Evolutionary conservation across 208 protist species (phyloP).

Genomic region (Acanthamoeba royreba): DNA sequence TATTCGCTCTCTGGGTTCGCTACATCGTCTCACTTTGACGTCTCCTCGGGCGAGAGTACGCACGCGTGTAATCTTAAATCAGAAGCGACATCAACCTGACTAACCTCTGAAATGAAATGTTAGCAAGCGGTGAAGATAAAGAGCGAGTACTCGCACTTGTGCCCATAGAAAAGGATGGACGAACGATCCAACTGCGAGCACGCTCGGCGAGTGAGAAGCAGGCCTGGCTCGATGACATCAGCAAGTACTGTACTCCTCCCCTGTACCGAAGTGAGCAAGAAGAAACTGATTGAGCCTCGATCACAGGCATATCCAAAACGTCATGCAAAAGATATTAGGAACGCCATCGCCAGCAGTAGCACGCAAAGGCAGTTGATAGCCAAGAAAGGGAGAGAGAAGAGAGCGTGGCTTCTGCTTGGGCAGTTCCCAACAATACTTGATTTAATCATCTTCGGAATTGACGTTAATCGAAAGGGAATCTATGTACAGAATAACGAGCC

Average conservation of each 20-base stretch:
- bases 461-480: too few species aligned
- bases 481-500: too few species aligned
- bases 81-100: too few species aligned
- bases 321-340: background rate
- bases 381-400: too few species aligned
- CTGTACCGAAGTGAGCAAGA: background rate
- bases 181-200: background rate
- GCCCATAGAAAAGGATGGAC: background rate
- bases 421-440: too few species aligned
- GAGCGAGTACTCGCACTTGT: background rate
- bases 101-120: too few species aligned
- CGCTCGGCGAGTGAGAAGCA: background rate
- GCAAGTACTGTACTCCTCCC: background rate
- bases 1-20: background rate
- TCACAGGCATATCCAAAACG: background rate
- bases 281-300: background rate
- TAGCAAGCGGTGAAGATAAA: too few species aligned
- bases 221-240: background rate
- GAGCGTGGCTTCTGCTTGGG: too few species aligned
- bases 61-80: background rate
- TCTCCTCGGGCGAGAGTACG: background rate
- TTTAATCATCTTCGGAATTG: too few species aligned
- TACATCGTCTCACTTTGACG: background rate
- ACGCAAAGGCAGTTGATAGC: background rate
- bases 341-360: background rate